These are phyloP conservation scores for Drechslerella stenobrocha DNA, from an alignment of 2,329 filamentous ascomycete species.

Conservation along the genomic window DNA sequence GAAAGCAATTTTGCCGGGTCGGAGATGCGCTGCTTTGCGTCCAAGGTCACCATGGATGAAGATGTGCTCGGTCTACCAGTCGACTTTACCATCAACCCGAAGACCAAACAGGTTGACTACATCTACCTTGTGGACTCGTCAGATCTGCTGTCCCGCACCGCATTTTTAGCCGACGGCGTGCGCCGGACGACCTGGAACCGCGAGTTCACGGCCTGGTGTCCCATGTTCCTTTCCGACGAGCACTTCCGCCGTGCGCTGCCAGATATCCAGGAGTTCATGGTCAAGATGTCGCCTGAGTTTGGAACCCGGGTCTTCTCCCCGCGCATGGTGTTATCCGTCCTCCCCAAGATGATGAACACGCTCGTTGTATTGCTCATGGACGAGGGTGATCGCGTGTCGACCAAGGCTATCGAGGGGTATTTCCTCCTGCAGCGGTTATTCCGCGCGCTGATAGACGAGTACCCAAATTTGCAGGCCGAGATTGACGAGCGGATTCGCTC, in stretches of 20 bases:
- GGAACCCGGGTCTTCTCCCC: slow-evolving; percentile 20
- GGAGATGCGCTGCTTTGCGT: slow-evolving; percentile 47
- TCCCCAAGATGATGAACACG: slow-evolving; percentile 47
- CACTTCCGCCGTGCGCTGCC: slow-evolving; percentile 42
- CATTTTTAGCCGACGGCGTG: slow-evolving; percentile 34
- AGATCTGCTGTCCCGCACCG: slow-evolving; percentile 35
- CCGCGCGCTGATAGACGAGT: slow-evolving; percentile 27
- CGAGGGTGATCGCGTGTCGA: slow-evolving; percentile 37
- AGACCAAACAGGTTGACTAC: slow-evolving; percentile 45
- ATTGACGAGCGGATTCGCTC: slow-evolving; percentile 28
- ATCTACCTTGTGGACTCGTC: slow-evolving; percentile 45
- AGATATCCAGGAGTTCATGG: slow-evolving; percentile 47
- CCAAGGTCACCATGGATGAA: slow-evolving; percentile 42
- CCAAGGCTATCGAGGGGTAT: slow-evolving; percentile 43
- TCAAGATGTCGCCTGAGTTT: slow-evolving; percentile 40
- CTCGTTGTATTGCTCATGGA: slow-evolving; percentile 42
- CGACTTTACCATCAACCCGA: slow-evolving; percentile 41
- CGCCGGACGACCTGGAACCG: slow-evolving; percentile 47
- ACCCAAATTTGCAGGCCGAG: slow-evolving; percentile 25
- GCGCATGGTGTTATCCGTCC: slow-evolving; percentile 31
- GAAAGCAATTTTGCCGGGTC: slow-evolving; percentile 41
- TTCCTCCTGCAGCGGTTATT: slow-evolving; percentile 37
- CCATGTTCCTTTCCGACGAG: slow-evolving; percentile 43
- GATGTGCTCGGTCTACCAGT: slow-evolving; percentile 37
- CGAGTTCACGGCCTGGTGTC: slow-evolving; percentile 44